Evolutionary conservation across 225 moss, liverwort and hornwort species (phyloP), one percentile per base, ranked within the genome.

Genomic region (Bryum argenteum): DNA sequence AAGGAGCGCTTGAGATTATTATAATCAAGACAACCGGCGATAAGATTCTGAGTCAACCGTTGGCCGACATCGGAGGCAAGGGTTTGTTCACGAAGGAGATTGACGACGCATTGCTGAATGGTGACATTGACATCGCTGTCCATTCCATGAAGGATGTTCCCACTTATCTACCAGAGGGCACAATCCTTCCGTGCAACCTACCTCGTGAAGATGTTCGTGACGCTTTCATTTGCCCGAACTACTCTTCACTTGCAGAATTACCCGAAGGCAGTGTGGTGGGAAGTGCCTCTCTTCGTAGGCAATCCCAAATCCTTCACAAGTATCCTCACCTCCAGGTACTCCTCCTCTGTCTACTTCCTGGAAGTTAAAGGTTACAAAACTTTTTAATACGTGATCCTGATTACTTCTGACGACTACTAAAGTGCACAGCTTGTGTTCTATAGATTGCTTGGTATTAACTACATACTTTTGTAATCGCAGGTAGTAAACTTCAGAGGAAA

Each of bases 21-120:
- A 91, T 93, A 41, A 91, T 93, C 37, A 93, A 93, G 69, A 93
- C 93, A 13, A 93, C 89, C 0, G 93, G 93, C 9, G 91, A 93
- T 79, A 93, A 93, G 73, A 89, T 93, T 80, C 48, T 93, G 85
- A 91, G 84, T 61, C 91, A 91, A 72, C 93, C 93, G 6, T 65
- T 93, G 79, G 91, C 93, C 26, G 93, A 89, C 43, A 91, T 93
- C 53, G 93, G 93, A 59, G 91, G 93, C 51, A 93, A 93, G 78
- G 93, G 93, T 1, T 75, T 91, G 65, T 93, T 93, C 54, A 93
- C 91, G 0, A 93, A 93, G 89, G 90, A 93, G 81, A 89, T 93
- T 22, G 93, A 93, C 37, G 91, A 91, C 67, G 93, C 93, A 1
- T 70, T 93, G 54, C 72, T 93, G 28, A 82, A 60, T 21, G 87